These are phyloP conservation scores for Fusarium sp. DNA, from an alignment of 2,329 filamentous ascomycete genomes.

Conservation along the genomic window DNA sequence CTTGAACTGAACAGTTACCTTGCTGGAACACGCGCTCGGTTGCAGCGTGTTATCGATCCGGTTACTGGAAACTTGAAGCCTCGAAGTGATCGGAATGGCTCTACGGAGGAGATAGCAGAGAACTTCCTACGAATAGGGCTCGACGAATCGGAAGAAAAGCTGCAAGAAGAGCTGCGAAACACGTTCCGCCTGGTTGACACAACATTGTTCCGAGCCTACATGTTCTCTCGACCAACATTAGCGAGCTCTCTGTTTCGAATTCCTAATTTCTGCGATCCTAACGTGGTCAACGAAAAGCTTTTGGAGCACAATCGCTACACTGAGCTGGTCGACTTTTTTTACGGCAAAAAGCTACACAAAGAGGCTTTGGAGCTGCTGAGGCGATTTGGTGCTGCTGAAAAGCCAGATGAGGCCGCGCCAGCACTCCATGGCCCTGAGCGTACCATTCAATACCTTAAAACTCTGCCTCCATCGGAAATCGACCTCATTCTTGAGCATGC, in stretches of 20 bases:
- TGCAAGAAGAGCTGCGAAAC: slow-evolving; percentile 76
- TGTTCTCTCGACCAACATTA: slow-evolving; percentile 88
- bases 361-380: slow-evolving; percentile 85
- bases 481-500: slow-evolving; percentile 93
- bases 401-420: slow-evolving; percentile 62
- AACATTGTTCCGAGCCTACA: slow-evolving; percentile 92
- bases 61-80: slow-evolving; percentile 71
- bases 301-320: slow-evolving; percentile 90
- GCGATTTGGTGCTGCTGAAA: slow-evolving; percentile 76
- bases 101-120: slow-evolving; percentile 64
- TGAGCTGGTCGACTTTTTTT: slow-evolving; percentile 96
- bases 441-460: slow-evolving; percentile 91
- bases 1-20: slow-evolving; percentile 88
- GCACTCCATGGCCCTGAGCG: slow-evolving; percentile 81
- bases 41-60: slow-evolving; percentile 71
- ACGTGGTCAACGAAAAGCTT: slow-evolving; percentile 92
- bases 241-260: slow-evolving; percentile 93
- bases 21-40: slow-evolving; percentile 79
- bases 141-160: slow-evolving; percentile 66
- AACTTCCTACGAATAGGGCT: slow-evolving; percentile 62
- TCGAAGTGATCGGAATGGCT: slow-evolving; percentile 55
- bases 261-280: slow-evolving; percentile 95
- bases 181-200: slow-evolving; percentile 92
- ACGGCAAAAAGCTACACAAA: slow-evolving; percentile 92
- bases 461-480: slow-evolving; percentile 85